Conservation (phyloP, 1,284 basidiomycete species). For the Heterobasidion annosum region DNA sequence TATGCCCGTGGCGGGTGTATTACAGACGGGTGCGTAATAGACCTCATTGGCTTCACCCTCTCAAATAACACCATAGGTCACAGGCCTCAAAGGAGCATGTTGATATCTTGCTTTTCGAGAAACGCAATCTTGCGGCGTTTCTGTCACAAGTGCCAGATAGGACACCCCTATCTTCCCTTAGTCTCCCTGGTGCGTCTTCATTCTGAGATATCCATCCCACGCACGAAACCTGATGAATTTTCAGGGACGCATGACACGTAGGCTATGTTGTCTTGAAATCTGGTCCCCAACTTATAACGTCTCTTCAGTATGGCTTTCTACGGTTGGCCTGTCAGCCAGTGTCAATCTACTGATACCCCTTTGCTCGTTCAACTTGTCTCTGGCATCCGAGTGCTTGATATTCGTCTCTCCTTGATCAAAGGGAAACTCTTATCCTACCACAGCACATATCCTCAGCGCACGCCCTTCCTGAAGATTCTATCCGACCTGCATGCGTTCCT, state of each 20-base stretch:
- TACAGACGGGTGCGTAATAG: slow-evolving; percentile 34
- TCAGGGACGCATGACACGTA: slow-evolving; percentile 69
- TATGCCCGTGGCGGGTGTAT: slow-evolving; percentile 51
- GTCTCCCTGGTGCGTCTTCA: slow-evolving; percentile 54
- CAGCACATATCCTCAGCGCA: slow-evolving; percentile 62
- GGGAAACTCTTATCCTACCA: slow-evolving; percentile 70
- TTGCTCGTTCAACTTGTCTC: slow-evolving; percentile 49
- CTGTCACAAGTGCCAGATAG: slow-evolving; percentile 60
- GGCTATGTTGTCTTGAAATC: slow-evolving; percentile 14
- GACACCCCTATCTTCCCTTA: slow-evolving; percentile 57
- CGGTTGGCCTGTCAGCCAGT: slow-evolving; percentile 74
- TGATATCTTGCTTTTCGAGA: slow-evolving; percentile 44
- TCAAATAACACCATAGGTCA: background rate
- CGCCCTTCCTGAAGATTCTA: slow-evolving; percentile 59
- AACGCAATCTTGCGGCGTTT: slow-evolving; percentile 49
- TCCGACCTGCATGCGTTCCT: slow-evolving; percentile 57
- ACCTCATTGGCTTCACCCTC: too few species aligned
- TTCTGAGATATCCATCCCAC: slow-evolving; percentile 4
- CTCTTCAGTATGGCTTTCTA: slow-evolving; percentile 61
- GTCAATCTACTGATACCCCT: slow-evolving; percentile 47
- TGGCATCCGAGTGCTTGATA: slow-evolving; percentile 75
- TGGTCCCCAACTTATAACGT: background rate
- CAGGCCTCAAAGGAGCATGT: slow-evolving; percentile 23
- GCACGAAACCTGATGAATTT: slow-evolving; percentile 11
- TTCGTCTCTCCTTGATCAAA: slow-evolving; percentile 66